phyloP scores from a whole-genome alignment of 176 grass and related monocot genomes.

The Cenchrus fungigraminus region DNA sequence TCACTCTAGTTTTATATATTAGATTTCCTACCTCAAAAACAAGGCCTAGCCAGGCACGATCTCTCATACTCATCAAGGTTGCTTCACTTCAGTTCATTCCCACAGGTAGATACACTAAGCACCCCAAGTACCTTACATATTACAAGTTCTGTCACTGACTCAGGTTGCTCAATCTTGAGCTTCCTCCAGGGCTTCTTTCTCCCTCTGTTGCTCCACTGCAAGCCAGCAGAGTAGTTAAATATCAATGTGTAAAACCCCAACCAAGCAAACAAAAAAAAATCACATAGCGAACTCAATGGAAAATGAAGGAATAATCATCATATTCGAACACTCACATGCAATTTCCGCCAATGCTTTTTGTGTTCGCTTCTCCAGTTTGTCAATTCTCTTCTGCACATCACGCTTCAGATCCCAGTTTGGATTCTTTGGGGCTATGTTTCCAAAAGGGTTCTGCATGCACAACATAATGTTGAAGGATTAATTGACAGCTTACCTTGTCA shows the following conservation, averaged over 20 bases:
- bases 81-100: not conserved
- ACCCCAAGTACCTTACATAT: not conserved
- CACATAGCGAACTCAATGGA: not conserved
- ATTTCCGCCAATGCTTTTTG: slow-evolving; percentile 87
- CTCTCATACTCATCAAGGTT: not conserved
- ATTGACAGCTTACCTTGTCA: not conserved
- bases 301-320: slow-evolving; percentile 4
- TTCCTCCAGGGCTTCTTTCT: slow-evolving; percentile 61
- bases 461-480: not conserved
- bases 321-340: slow-evolving; percentile 55
- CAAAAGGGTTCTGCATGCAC: slow-evolving; percentile 68
- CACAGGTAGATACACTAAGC: not conserved
- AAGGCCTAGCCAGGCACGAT: not conserved
- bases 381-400: slow-evolving; percentile 86
- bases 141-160: not conserved
- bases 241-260: not conserved
- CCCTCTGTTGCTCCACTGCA: slow-evolving; percentile 82
- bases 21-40: not conserved
- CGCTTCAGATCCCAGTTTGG: slow-evolving; percentile 94
- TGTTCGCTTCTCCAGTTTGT: slow-evolving; percentile 92
- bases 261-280: not conserved
- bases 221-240: not conserved
- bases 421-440: slow-evolving; percentile 98
- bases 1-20: not conserved
- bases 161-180: slow-evolving; percentile 41